Evolutionary conservation across 306 rosid genomes (phyloP).

Genomic region (Oemleria cerasiformis): DNA sequence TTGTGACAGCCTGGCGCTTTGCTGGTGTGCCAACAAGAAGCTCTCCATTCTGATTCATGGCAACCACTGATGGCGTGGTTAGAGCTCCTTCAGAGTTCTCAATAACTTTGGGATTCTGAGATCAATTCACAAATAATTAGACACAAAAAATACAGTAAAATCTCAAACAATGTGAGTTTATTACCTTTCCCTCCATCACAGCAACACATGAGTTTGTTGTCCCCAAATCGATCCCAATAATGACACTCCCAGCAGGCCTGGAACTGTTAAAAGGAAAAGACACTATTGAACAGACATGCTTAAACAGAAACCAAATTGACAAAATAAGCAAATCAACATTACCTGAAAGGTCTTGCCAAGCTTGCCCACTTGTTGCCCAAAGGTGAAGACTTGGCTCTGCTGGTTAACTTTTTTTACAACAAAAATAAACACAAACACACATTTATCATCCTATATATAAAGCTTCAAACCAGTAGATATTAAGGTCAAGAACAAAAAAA

Average conservation of each 20-base stretch:
- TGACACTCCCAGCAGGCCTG: slow-evolving; percentile 74
- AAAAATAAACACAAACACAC: neutral
- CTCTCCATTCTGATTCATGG: slow-evolving; percentile 87
- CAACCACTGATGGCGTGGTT: slow-evolving; percentile 91
- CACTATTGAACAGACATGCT: neutral
- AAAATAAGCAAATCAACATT: neutral
- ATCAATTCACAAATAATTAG: neutral
- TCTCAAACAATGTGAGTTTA: neutral
- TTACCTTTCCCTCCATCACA: slow-evolving; percentile 88
- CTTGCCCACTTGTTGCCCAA: slow-evolving; percentile 58
- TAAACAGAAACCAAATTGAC: neutral
- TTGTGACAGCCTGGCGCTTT: slow-evolving; percentile 86
- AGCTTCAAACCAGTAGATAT: neutral
- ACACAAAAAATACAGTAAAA: neutral
- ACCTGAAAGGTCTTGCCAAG: slow-evolving; percentile 82
- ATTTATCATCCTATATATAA: neutral
- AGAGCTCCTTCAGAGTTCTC: slow-evolving; percentile 85
- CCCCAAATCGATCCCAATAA: slow-evolving; percentile 88
- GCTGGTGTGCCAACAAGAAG: slow-evolving; percentile 91
- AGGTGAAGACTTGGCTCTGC: slow-evolving; percentile 48
- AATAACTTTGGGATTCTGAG: slow-evolving; percentile 74
- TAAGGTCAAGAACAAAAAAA: neutral
- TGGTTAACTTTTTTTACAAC: slow-evolving; percentile 48
- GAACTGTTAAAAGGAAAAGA: slow-evolving; percentile 40
- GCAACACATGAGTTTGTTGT: slow-evolving; percentile 90